Conservation (phyloP, 1,284 basidiomycete genomes). For the Ceratobasidium sp. region DNA sequence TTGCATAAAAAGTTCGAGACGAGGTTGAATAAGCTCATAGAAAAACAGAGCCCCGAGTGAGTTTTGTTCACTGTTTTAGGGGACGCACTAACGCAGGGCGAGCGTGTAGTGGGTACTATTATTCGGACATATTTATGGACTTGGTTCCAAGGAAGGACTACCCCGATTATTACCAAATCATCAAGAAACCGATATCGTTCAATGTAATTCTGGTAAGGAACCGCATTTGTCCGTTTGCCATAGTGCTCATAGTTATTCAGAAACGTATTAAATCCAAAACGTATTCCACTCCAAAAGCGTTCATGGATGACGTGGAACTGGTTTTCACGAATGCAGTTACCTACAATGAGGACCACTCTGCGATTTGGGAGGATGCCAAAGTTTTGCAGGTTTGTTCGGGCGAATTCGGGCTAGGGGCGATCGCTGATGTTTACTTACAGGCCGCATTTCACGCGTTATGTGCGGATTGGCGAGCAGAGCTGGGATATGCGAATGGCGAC, state of each 20-base stretch:
- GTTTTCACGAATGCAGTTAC: slow-evolving; percentile 90
- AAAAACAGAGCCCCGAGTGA: slow-evolving; percentile 69
- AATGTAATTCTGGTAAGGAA: slow-evolving; percentile 76
- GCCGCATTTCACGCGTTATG: slow-evolving; percentile 19
- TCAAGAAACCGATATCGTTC: slow-evolving; percentile 82
- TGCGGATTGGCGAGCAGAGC: slow-evolving; percentile 34
- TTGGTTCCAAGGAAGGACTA: slow-evolving; percentile 80
- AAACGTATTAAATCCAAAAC: slow-evolving; percentile 79
- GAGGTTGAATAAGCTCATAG: slow-evolving; percentile 69
- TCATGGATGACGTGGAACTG: slow-evolving; percentile 85
- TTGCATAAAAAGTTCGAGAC: slow-evolving; percentile 59
- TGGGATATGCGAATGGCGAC: not conserved
- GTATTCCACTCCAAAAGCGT: slow-evolving; percentile 68
- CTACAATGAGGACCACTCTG: slow-evolving; percentile 78
- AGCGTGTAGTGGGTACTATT: slow-evolving; percentile 61
- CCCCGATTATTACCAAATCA: slow-evolving; percentile 84
- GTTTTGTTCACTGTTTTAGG: slow-evolving; percentile 44
- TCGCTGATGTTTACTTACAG: not conserved
- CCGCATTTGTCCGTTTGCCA: not conserved
- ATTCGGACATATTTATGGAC: slow-evolving; percentile 81
- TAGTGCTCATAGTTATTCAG: slow-evolving; percentile 50
- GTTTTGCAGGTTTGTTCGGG: slow-evolving; percentile 61
- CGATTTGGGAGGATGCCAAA: slow-evolving; percentile 76
- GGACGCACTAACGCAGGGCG: slow-evolving; percentile 11
- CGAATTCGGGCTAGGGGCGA: not conserved